Conservation (phyloP, 2,329 filamentous ascomycete species). For the Didymella keratinophila region DNA sequence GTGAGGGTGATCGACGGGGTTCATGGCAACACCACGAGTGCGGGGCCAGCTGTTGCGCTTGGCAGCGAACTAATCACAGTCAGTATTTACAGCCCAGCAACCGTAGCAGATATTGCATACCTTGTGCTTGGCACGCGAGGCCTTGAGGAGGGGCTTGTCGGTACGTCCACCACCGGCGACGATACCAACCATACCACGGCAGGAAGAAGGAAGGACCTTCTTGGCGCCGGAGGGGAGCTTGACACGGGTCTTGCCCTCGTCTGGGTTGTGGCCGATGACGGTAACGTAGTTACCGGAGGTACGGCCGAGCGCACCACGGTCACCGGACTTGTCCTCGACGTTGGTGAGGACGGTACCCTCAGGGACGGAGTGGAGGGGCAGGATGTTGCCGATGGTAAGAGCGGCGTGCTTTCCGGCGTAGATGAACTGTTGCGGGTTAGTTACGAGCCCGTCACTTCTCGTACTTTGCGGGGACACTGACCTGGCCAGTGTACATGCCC, state of each 20-base stretch:
- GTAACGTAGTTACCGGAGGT: slow-evolving; percentile 99
- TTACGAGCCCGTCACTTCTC: slow-evolving; percentile 17
- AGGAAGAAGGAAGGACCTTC: slow-evolving; percentile 93
- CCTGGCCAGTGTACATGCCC: slow-evolving; percentile 99
- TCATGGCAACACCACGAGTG: slow-evolving; percentile 99
- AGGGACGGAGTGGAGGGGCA: slow-evolving; percentile 91
- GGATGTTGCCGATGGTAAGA: slow-evolving; percentile 96
- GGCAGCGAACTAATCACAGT: slow-evolving; percentile 76
- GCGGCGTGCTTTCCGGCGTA: slow-evolving; percentile 99
- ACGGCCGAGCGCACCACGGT: slow-evolving; percentile 94
- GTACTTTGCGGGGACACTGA: slow-evolving; percentile 28
- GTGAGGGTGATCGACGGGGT: slow-evolving; percentile 93
- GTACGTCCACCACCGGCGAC: slow-evolving; percentile 99
- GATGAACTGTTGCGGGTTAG: slow-evolving; percentile 71
- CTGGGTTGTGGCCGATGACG: slow-evolving; percentile 54
- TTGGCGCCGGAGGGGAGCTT: slow-evolving; percentile 99
- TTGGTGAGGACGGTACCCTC: slow-evolving; percentile 99
- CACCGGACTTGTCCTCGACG: slow-evolving; percentile 98
- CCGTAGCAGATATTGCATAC: slow-evolving; percentile 23
- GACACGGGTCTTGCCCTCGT: slow-evolving; percentile 98
- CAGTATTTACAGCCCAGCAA: too few relatives aligned
- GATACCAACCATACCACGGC: slow-evolving; percentile 99
- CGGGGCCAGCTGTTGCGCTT: slow-evolving; percentile 99
- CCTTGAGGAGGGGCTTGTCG: slow-evolving; percentile 99
- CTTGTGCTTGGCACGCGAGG: slow-evolving; percentile 99